Conservation (phyloP, 805 yeast species). For the Candida easanensis region DNA sequence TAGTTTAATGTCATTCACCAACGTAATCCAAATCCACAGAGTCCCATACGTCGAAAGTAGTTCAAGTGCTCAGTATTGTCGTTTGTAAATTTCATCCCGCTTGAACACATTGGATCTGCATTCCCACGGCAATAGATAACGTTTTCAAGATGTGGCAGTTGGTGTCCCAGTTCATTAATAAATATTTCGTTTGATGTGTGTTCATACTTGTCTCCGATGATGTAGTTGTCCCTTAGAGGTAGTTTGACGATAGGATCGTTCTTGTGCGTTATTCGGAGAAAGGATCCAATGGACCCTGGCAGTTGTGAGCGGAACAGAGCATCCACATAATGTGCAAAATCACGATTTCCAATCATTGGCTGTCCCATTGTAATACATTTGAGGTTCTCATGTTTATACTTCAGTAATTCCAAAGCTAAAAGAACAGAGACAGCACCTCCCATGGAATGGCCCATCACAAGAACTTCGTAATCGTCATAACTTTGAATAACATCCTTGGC, state of each 20-base stretch:
- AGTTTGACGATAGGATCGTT: slow-evolving; percentile 28
- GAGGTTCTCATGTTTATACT: background rate
- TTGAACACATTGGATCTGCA: slow-evolving; percentile 53
- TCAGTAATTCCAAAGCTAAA: slow-evolving; percentile 12
- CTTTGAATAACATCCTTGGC: background rate
- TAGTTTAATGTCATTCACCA: background rate
- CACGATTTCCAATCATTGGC: slow-evolving; percentile 26
- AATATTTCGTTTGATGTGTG: slow-evolving; percentile 25
- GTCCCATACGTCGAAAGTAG: slow-evolving; percentile 29
- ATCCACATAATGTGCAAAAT: slow-evolving; percentile 17
- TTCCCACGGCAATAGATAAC: slow-evolving; percentile 76
- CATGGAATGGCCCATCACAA: slow-evolving; percentile 27
- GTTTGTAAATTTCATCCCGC: slow-evolving; percentile 18
- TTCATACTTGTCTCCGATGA: slow-evolving; percentile 17
- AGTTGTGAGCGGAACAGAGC: slow-evolving; percentile 6
- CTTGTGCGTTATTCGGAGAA: slow-evolving; percentile 24
- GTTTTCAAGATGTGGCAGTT: slow-evolving; percentile 33
- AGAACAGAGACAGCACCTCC: slow-evolving; percentile 28
- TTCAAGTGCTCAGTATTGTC: slow-evolving; percentile 28
- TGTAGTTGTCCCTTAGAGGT: slow-evolving; percentile 20
- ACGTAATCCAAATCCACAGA: slow-evolving; percentile 23
- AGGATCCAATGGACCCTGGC: slow-evolving; percentile 4
- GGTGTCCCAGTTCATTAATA: slow-evolving; percentile 22
- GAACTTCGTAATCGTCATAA: slow-evolving; percentile 13
- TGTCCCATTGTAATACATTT: slow-evolving; percentile 27